Evolutionary conservation across 2,329 filamentous ascomycete species (phyloP).

Genomic region (Penicillium sp.): DNA sequence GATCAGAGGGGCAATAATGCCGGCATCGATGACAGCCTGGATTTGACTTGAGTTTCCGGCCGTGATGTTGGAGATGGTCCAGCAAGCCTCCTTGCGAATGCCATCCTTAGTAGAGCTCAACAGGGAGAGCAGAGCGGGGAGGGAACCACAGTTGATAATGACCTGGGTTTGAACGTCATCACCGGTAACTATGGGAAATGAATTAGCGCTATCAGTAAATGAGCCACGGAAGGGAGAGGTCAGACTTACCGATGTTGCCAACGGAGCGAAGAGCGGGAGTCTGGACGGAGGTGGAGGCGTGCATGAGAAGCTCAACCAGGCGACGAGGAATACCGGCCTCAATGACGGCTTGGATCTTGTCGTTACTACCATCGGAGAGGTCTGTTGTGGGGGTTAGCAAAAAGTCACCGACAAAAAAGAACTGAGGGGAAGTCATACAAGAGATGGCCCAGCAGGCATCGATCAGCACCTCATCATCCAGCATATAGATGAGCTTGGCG

Average conservation of each 20-base stretch:
- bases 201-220: neutral
- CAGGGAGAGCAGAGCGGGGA: slow-evolving; percentile 88
- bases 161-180: slow-evolving; percentile 99
- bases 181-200: slow-evolving; percentile 70
- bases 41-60: slow-evolving; percentile 98
- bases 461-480: slow-evolving; percentile 97
- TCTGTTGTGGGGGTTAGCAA: slow-evolving; percentile 43
- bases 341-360: slow-evolving; percentile 99
- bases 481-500: slow-evolving; percentile 95
- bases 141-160: slow-evolving; percentile 96
- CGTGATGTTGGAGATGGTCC: slow-evolving; percentile 99
- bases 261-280: slow-evolving; percentile 96
- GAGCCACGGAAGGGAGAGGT: neutral
- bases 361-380: slow-evolving; percentile 94
- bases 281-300: slow-evolving; percentile 96
- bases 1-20: slow-evolving; percentile 94
- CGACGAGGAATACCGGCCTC: slow-evolving; percentile 96
- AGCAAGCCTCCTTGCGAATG: slow-evolving; percentile 98
- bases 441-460: slow-evolving; percentile 99
- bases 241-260: slow-evolving; percentile 71
- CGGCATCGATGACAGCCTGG: slow-evolving; percentile 92
- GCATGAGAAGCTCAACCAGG: slow-evolving; percentile 95
- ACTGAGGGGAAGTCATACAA: slow-evolving; percentile 44
- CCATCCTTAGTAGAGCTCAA: slow-evolving; percentile 97
- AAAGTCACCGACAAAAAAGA: neutral